These are phyloP conservation scores for Neonectria ditissima DNA, from an alignment of 2,329 filamentous ascomycete species.

Conservation along the genomic window DNA sequence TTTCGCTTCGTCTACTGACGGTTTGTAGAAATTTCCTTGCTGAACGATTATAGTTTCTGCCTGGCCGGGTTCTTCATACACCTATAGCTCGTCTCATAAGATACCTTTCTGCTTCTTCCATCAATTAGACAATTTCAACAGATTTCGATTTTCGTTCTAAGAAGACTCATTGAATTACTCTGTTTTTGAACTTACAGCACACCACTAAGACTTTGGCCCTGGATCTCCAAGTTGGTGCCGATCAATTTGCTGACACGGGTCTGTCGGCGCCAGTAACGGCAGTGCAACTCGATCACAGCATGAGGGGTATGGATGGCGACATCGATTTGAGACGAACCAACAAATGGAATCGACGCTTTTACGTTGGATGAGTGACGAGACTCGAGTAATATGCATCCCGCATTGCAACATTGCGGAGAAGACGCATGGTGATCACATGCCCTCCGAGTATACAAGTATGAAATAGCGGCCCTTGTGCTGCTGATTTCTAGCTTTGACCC, in stretches of 20 bases:
- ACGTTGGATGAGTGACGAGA: constrained; percentile 8
- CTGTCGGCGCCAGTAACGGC: background rate
- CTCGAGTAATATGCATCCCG: constrained; percentile 17
- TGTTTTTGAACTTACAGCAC: background rate
- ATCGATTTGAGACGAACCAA: constrained; percentile 9
- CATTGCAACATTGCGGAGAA: constrained; percentile 31
- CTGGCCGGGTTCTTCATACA: background rate
- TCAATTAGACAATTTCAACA: background rate
- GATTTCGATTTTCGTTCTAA: background rate
- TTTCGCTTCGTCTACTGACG: background rate
- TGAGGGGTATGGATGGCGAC: constrained; percentile 28
- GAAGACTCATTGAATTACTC: background rate
- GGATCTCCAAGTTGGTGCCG: background rate
- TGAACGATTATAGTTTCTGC: background rate
- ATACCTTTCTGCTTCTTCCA: background rate
- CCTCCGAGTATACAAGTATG: background rate
- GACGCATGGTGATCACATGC: constrained; percentile 3
- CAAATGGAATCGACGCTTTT: constrained; percentile 17
- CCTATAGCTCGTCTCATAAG: background rate
- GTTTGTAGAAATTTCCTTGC: background rate
- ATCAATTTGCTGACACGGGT: constrained; percentile 1
- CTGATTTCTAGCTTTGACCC: background rate
- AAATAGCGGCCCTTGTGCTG: background rate
- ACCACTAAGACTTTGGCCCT: background rate
- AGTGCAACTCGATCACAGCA: constrained; percentile 16